Evolutionary conservation across 345 rosid genomes (phyloP), one percentile per base, ranked within the genome.

Genomic region (Diplotaxis tenuifolia): DNA sequence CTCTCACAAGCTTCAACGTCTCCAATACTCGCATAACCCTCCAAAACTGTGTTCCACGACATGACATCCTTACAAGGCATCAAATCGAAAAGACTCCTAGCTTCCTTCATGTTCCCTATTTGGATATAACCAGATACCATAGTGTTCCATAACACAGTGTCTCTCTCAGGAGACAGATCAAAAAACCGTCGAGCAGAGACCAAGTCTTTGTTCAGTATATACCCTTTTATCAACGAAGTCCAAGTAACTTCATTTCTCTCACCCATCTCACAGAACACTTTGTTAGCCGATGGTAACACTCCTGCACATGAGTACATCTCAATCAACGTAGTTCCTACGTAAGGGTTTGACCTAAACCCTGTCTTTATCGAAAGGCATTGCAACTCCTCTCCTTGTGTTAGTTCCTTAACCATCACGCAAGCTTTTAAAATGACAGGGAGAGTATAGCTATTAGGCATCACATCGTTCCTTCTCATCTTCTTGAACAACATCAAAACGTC

Each of bases 31-130:
- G 92, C 93, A 60, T 84, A 88, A 31, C 95, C 96, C 36, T 80
- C 83, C 74, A 89, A 75, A 72, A 87, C n/a, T 0, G 92, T 88
- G 32, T 94, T 91, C 98, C 98, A 91, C 0, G 93, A 87, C 89
- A 94, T 94, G 0, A 87, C 80, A 80, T 94, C 96, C 67, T 54
- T 83, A 56, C 74, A 71, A 2, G 91, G 93, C 89, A 88, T 88
- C 62, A 9, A 80, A 84, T 85, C 74, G 25, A 94, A 94, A 71
- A 91, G 86, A 73, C 83, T 80, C 62, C 72, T 77, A 42, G 96
- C 95, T 36, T 77, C 85, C 20, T 49, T 36, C 88, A 91, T 78
- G 65, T 87, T 86, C 69, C 92, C 86, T 25, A 10, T 14, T 42
- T 80, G 81, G n/a, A 85, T 89, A 67, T 86, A 93, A 59, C 91